Base-by-base conservation (phyloP, 305 asterid species). In the Withania somnifera region DNA sequence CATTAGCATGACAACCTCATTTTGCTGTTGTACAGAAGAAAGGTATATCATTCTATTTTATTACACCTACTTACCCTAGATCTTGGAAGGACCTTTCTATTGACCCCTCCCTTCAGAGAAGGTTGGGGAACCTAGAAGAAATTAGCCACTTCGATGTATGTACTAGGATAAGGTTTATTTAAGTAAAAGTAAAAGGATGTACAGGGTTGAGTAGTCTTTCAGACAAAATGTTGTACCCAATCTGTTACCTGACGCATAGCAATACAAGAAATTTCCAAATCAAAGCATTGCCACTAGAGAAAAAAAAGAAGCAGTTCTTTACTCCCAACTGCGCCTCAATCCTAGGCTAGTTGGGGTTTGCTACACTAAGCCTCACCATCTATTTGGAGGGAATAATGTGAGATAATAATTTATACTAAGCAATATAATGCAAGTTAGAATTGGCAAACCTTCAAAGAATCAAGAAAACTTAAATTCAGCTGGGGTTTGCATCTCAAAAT, bases 381-480 rank as follows among this genome's bases (percentile, higher is more conserved):
- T 3, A 73, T 3, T 47, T 13, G 4, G 26, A 15, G 40, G n/a
- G 7, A 13, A 73, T 24, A 26, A 45, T 24, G 40, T 45, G 58
- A 71, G 24, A 22, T 5, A 15, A 71, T 71, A 22, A 57, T 71
- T 64, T 64, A 32, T 64, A 2, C 15, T 3, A 73, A 3, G 50
- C 32, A 51, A 50, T 6, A 1, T n/a, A 69, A 20, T 2, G 57
- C 71, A 32, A 71, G 66, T 15, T 32, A 30, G 58, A 13, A 66
- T 22, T 6, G 1, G 51, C 68, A 45, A 79, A 91, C 98, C 97
- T 91, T 87, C 47, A 92, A 60, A 83, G 95, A 88, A 82, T 89
- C 85, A 11, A 89, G 92, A 67, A 87, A 91, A 76, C 95, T 84
- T 81, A 93, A 89, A 79, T 86, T 84, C 84, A 78, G 79, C 83